Evolutionary conservation across 2,329 filamentous ascomycete genomes (phyloP).

Genomic region (Colletotrichum noveboracense): DNA sequence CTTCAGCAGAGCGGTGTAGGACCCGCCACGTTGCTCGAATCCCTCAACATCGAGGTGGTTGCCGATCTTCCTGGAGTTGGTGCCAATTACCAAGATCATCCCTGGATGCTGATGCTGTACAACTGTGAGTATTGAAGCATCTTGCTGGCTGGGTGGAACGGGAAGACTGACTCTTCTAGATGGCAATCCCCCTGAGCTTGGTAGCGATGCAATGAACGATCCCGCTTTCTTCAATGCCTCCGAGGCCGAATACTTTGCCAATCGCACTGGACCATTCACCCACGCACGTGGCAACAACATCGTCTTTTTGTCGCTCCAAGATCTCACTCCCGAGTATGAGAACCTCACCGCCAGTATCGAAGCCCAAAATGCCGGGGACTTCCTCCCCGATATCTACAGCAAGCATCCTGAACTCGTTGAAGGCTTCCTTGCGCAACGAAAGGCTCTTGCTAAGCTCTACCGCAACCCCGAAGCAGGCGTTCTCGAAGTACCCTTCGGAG

Average conservation of each 20-base stretch:
- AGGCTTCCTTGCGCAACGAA: conserved; percentile 42
- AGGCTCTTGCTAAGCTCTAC: conserved; percentile 32
- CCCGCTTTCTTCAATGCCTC: conserved; percentile 36
- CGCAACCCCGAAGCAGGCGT: conserved; percentile 27
- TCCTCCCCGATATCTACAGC: conserved; percentile 32
- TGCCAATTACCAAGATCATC: conserved; percentile 19
- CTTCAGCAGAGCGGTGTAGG: conserved; percentile 57
- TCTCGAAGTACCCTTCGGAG: conserved; percentile 35
- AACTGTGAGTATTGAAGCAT: neutral
- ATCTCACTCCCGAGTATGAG: conserved; percentile 29
- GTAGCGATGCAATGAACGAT: conserved; percentile 32
- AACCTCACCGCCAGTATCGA: conserved; percentile 31
- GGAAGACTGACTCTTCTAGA: neutral
- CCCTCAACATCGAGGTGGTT: conserved; percentile 38
- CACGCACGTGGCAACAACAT: conserved; percentile 26
- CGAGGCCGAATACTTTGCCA: conserved; percentile 33
- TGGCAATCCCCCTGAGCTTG: conserved; percentile 7
- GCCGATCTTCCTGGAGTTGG: conserved; percentile 20
- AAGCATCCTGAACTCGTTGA: conserved; percentile 36
- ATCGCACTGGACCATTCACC: conserved; percentile 34
- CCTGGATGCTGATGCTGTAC: conserved; percentile 7
- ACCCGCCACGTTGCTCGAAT: conserved; percentile 36
- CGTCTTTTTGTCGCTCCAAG: conserved; percentile 23
- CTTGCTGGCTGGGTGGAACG: neutral
- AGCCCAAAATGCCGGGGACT: conserved; percentile 35